phyloP scores from a whole-genome alignment of 306 rosid genomes.

The Lathyrus sativus region DNA sequence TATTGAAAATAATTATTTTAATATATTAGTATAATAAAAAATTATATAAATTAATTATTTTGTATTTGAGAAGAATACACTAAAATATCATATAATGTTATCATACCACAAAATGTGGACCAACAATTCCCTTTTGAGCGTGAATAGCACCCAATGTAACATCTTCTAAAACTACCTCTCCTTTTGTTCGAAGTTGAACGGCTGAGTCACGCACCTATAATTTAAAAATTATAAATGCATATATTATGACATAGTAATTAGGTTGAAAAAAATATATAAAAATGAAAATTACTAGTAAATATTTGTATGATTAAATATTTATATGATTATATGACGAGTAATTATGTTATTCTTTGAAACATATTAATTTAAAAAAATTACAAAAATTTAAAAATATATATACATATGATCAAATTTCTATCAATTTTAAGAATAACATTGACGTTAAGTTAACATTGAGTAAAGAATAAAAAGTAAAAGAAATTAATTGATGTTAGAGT shows the following conservation, averaged over 20 bases:
- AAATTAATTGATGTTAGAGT: neutral
- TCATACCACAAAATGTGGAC: constrained; percentile 34
- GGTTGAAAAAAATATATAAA: neutral
- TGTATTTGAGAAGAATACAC: neutral
- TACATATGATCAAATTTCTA: too few relatives aligned
- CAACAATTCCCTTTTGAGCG: constrained; percentile 9
- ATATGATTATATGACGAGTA: too few relatives aligned
- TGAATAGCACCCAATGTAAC: constrained; percentile 32
- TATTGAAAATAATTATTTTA: neutral
- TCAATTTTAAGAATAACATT: neutral
- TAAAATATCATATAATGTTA: neutral
- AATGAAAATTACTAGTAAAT: neutral
- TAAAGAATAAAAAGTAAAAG: neutral
- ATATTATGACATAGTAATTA: neutral
- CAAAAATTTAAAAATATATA: too few relatives aligned
- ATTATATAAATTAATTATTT: neutral
- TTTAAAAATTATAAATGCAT: neutral
- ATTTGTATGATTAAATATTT: too few relatives aligned
- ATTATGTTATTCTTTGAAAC: neutral
- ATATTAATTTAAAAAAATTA: too few relatives aligned
- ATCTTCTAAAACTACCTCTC: neutral
- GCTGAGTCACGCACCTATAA: constrained; percentile 26
- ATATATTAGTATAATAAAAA: neutral
- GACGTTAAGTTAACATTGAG: too few relatives aligned
- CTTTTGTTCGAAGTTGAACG: constrained; percentile 34